Conservation (phyloP, 805 yeast species). For the Lipomyces kockii region DNA sequence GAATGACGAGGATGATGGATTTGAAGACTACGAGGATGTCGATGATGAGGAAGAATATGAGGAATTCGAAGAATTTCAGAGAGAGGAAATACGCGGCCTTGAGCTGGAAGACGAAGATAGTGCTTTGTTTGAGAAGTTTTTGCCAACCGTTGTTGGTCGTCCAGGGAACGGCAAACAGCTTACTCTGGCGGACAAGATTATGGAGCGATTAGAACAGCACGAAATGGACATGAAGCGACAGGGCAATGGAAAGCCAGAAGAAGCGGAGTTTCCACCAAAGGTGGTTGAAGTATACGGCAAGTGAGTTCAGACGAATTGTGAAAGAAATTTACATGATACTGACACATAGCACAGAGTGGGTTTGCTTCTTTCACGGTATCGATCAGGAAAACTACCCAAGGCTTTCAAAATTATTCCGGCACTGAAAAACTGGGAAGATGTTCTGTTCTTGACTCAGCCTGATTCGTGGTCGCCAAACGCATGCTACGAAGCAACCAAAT, state of each 20-base stretch:
- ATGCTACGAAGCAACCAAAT: constrained; percentile 89
- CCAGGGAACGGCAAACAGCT: constrained; percentile 22
- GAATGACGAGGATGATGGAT: constrained; percentile 48
- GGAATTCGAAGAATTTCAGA: constrained; percentile 64
- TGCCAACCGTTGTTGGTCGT: constrained; percentile 39
- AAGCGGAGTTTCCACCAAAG: constrained; percentile 75
- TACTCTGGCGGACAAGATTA: constrained; percentile 82
- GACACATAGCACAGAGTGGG: constrained; percentile 58
- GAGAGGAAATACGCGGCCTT: constrained; percentile 42
- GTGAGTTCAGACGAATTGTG: constrained; percentile 1
- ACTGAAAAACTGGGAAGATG: constrained; percentile 93
- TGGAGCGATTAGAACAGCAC: constrained; percentile 85
- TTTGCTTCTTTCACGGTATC: constrained; percentile 80
- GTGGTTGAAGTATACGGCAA: constrained; percentile 93
- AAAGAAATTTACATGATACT: constrained; percentile 2
- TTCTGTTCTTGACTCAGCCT: constrained; percentile 89
- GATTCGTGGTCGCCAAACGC: constrained; percentile 95
- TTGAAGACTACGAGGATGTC: constrained; percentile 54
- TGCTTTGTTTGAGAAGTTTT: constrained; percentile 76
- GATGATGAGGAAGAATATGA: constrained; percentile 53
- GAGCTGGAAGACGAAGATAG: constrained; percentile 72
- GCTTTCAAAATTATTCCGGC: constrained; percentile 94
- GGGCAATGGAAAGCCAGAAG: constrained; percentile 36
- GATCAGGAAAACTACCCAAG: constrained; percentile 96
- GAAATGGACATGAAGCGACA: constrained; percentile 47